Percentiles rank a stretch among this genome's conserved stretches.
These are phyloP conservation scores for Scheffersomyces segobiensis DNA, from an alignment of 1,139 yeast genomes.

Conservation along the genomic window DNA sequence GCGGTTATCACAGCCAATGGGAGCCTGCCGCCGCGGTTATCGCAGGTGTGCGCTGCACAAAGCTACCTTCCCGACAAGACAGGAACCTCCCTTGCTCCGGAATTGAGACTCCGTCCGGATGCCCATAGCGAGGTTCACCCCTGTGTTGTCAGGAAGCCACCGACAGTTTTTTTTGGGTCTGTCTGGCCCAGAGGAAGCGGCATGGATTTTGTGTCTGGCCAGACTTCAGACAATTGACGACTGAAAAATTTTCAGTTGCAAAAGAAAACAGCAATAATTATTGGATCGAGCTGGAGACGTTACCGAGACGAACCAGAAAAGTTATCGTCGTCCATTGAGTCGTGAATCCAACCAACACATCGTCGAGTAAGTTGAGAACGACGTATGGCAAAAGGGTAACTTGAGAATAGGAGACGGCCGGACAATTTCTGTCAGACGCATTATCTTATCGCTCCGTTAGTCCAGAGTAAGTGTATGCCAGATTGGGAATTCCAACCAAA, in stretches of 20 bases:
- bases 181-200: not conserved
- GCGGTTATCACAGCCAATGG: not conserved
- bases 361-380: not conserved
- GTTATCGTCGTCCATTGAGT: not conserved
- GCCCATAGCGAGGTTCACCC: not conserved
- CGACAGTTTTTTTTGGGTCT: not conserved
- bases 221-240: not conserved
- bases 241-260: not conserved
- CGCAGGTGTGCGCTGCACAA: not conserved
- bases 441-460: not conserved
- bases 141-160: not conserved
- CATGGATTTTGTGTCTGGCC: not conserved
- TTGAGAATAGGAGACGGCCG: not conserved
- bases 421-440: not conserved
- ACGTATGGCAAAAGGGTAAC: not conserved
- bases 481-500: not conserved
- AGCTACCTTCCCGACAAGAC: not conserved
- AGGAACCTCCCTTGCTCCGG: not conserved
- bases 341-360: not conserved
- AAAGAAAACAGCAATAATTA: not conserved
- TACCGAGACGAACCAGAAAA: not conserved
- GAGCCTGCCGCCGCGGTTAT: not conserved
- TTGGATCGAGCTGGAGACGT: not conserved
- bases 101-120: not conserved
- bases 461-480: not conserved